Evolutionary conservation across 2,329 filamentous ascomycete genomes (phyloP), one percentile per base, ranked within the genome.

Genomic region (Elsinoe fawcettii): DNA sequence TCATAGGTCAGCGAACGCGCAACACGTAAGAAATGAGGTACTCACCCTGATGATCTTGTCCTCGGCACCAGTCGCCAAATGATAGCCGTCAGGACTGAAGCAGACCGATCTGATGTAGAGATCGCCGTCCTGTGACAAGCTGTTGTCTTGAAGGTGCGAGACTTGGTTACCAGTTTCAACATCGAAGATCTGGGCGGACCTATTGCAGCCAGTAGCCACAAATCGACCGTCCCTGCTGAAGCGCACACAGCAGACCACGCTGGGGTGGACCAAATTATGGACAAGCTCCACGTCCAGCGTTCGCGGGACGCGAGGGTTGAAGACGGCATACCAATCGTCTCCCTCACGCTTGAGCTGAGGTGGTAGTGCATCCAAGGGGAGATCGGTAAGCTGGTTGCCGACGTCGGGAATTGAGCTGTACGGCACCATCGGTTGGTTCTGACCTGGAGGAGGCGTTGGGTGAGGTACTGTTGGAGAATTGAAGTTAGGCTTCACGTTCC

Each of bases 151-250:
- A 32, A 97, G 78, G 59, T 93, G 86, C 63, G 89, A 93, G 55
- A 97, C 84, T 71, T 92, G 93, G 64, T 89, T 83, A 57, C 93
- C 93, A 14, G 83, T 87, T 66, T 83, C 80, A 41, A 97, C 92
- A 63, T 99, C 93, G 71, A 93, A 99, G 66, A 99, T 99, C 73
- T 97, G 92, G n/a, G 93, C 93, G n/a, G 90, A 96, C 62, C 91
- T 81, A 73, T 99, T 99, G 79, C 93, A 97, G 43, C 93, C 93
- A 4, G 93, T 99, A 6, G 93, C 93, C 57, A 99, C 88, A 65
- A 89, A 96, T 69, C 95, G 91, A 64, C 93, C 93, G 68, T 99
- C 93, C 57, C 88, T 83, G 70, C 92, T 97, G 78, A 99, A 99
- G 59, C 93, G 83, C 34, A 99, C 93, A 70, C 93, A 99, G 80